Percentiles rank a stretch among this genome's conserved stretches.
Conservation (phyloP, 345 rosid genomes). For the Aegle marmelos region DNA sequence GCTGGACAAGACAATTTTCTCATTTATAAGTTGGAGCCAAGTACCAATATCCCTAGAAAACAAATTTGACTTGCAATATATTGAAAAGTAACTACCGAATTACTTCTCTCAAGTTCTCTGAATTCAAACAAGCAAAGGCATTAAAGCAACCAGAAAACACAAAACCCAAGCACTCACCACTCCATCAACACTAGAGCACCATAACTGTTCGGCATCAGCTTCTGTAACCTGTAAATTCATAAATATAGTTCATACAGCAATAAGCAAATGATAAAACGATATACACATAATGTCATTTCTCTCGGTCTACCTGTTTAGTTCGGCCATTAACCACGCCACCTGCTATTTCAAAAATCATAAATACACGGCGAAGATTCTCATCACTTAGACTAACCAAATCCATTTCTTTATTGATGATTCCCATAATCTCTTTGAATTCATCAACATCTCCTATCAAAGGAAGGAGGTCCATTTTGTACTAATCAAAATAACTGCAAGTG, state of each 20-base stretch:
- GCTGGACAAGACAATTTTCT: neutral
- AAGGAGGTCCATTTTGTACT: conserved; percentile 1
- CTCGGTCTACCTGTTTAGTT: neutral
- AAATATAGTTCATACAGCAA: neutral
- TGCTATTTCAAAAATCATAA: conserved; percentile 3
- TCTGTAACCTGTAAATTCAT: neutral
- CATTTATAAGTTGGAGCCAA: neutral
- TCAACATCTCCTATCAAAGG: conserved; percentile 3
- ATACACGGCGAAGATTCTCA: conserved; percentile 2
- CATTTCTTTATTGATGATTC: conserved; percentile 8
- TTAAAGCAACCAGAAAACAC: neutral
- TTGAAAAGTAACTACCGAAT: neutral
- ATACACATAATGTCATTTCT: neutral
- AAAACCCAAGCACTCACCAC: neutral
- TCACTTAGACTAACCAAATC: conserved; percentile 5
- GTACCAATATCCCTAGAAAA: neutral
- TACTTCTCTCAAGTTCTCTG: neutral
- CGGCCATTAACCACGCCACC: conserved; percentile 5
- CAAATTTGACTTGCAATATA: neutral
- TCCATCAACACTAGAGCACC: conserved; percentile 14
- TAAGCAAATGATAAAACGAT: neutral
- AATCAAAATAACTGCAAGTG: neutral
- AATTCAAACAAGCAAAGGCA: neutral
- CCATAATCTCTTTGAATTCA: conserved; percentile 11
- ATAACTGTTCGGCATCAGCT: conserved; percentile 7